A percentile compares a stretch with the other conserved stretches of the same genome.
Conservation (phyloP, 2,329 filamentous ascomycete genomes). For the Pestalotiopsis sp. region DNA sequence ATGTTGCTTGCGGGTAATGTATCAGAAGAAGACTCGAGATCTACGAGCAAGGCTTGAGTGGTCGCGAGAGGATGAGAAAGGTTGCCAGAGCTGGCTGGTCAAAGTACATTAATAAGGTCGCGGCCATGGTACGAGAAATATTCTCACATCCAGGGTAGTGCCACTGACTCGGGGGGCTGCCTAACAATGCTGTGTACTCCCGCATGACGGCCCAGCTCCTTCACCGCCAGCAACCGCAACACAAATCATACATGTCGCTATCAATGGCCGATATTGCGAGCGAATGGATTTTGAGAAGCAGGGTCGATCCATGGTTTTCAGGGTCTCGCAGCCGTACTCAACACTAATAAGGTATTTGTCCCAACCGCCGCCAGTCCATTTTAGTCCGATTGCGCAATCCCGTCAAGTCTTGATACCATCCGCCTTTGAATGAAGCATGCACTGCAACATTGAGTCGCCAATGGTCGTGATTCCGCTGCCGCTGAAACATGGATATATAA, state of each 20-base stretch:
- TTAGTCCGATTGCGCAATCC: conserved; percentile 31
- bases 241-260: conserved; percentile 11
- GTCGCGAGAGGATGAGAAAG: not conserved
- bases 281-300: conserved; percentile 8
- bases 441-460: not conserved
- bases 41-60: not conserved
- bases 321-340: not conserved
- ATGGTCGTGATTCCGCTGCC: not conserved
- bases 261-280: conserved; percentile 12
- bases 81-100: not conserved
- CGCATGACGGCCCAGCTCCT: not conserved
- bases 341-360: conserved; percentile 14
- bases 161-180: conserved; percentile 10
- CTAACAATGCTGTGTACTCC: not conserved
- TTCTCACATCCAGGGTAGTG: not conserved
- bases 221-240: conserved; percentile 8
- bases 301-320: conserved; percentile 12
- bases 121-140: not conserved
- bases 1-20: conserved; percentile 8
- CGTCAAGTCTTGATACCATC: conserved; percentile 29
- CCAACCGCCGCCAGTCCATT: conserved; percentile 4
- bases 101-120: not conserved
- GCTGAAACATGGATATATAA: not conserved
- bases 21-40: not conserved
- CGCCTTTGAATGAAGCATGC: conserved; percentile 14